Conservation (phyloP, 345 rosid genomes). For the Capsella bursapastoris region DNA sequence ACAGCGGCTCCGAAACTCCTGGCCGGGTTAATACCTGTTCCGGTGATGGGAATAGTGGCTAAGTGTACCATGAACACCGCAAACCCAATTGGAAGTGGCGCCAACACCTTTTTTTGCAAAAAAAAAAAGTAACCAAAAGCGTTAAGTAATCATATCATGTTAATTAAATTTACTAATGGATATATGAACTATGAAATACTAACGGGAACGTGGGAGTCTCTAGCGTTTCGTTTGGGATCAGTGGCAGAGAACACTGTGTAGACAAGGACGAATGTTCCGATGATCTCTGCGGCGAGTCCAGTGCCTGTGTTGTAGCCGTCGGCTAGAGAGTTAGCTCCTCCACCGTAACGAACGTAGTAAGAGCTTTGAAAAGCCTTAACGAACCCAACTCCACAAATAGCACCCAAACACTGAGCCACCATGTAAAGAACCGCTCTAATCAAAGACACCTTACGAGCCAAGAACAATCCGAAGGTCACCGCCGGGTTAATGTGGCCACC, state of each 20-base stretch:
- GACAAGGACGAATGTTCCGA: slow-evolving; percentile 69
- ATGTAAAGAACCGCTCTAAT: slow-evolving; percentile 64
- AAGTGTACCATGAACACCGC: slow-evolving; percentile 96
- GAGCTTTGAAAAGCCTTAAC: slow-evolving; percentile 63
- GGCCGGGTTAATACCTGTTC: slow-evolving; percentile 96
- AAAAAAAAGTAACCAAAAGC: background rate
- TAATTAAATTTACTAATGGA: no score
- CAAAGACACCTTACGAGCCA: slow-evolving; percentile 67
- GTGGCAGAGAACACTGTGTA: slow-evolving; percentile 74
- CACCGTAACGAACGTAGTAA: slow-evolving; percentile 57
- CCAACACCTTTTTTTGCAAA: slow-evolving; percentile 64
- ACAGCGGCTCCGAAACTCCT: slow-evolving; percentile 97
- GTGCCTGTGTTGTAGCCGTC: slow-evolving; percentile 66
- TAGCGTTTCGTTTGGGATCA: slow-evolving; percentile 65
- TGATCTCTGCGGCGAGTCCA: slow-evolving; percentile 68
- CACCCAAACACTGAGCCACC: slow-evolving; percentile 73
- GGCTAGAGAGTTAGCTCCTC: slow-evolving; percentile 61
- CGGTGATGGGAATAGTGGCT: slow-evolving; percentile 92
- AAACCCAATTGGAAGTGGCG: slow-evolving; percentile 95
- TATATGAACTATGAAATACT: slow-evolving; percentile 16
- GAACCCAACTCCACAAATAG: slow-evolving; percentile 68
- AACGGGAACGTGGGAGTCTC: slow-evolving; percentile 75
- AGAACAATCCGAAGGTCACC: slow-evolving; percentile 66
- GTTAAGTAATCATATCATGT: slow-evolving; percentile 2
- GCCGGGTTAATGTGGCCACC: slow-evolving; percentile 84